Conservation (phyloP, 2,329 filamentous ascomycete species). For the Colletotrichum lini region DNA sequence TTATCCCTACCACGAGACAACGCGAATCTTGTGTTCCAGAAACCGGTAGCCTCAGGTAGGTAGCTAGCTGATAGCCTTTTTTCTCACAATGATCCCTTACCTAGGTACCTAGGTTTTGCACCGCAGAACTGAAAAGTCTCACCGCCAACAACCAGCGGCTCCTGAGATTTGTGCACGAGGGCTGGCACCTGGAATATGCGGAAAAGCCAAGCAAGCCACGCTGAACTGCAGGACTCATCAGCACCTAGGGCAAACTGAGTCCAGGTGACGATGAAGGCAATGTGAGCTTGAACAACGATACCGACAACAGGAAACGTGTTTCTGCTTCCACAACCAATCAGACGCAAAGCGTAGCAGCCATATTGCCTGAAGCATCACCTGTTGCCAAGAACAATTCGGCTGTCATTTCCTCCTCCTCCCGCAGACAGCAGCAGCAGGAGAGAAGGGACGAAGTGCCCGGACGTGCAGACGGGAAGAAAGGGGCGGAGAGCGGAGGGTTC, state of each 20-base stretch:
- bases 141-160: background rate
- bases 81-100: background rate
- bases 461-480: conserved; percentile 1
- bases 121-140: too few species aligned
- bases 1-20: background rate
- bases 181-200: background rate
- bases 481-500: conserved; percentile 17
- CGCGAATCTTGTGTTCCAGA: background rate
- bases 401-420: conserved; percentile 15
- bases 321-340: background rate
- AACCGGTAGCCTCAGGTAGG: background rate
- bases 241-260: background rate
- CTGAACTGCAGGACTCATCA: conserved; percentile 1
- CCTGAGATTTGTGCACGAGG: background rate
- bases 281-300: background rate
- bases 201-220: background rate
- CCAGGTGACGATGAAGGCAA: background rate
- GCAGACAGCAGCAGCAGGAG: conserved; percentile 8
- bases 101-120: too few species aligned
- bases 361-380: background rate
- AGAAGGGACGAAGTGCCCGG: conserved; percentile 14
- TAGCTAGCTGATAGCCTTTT: too few species aligned
- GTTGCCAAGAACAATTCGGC: background rate
- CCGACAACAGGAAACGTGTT: background rate
- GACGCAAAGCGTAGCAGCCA: background rate